A percentile compares a stretch with the other conserved stretches of the same genome.
phyloP scores from a whole-genome alignment of 768 basidiomycete genomes.

The Phlebiopsis flavidoalba region DNA sequence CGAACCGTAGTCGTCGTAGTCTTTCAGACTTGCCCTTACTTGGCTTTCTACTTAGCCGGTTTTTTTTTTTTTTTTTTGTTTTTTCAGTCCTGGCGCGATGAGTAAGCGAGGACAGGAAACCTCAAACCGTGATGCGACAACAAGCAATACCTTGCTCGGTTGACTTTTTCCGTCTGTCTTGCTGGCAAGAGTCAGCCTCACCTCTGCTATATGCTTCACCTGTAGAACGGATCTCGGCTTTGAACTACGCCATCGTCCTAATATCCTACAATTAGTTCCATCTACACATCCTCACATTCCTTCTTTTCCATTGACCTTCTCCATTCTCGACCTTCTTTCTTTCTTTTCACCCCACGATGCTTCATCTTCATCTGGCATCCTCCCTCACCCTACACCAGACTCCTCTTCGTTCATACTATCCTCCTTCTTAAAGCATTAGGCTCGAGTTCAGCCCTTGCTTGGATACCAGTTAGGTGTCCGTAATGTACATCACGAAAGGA shows the following conservation, averaged over 20 bases:
- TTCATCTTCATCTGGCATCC: conserved; percentile 48
- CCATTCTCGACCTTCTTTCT: conserved; percentile 41
- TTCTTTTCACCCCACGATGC: conserved; percentile 35
- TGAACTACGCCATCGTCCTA: conserved; percentile 39
- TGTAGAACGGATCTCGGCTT: conserved; percentile 24
- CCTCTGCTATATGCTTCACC: conserved; percentile 25
- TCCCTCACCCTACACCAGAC: conserved; percentile 41
- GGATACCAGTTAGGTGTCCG: conserved; percentile 33
- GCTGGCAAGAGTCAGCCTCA: conserved; percentile 20
- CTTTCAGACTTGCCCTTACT: conserved; percentile 38
- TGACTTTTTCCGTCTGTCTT: conserved; percentile 71
- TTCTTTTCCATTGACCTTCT: conserved; percentile 50
- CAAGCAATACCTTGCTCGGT: conserved; percentile 49
- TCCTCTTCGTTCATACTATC: conserved; percentile 43
- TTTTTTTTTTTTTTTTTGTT: too few species aligned
- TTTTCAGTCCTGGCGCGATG: too few species aligned
- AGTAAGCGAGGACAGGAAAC: too few species aligned
- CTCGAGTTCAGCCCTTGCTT: conserved; percentile 17
- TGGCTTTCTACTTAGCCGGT: conserved; percentile 53
- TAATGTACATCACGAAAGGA: conserved; percentile 74
- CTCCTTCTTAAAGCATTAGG: conserved; percentile 24
- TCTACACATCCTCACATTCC: conserved; percentile 32
- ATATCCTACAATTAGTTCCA: conserved; percentile 26
- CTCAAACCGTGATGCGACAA: too few species aligned
- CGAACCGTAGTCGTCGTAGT: conserved; percentile 46